phyloP scores from a whole-genome alignment of 768 basidiomycete genomes.

The Dendrothele bispora region DNA sequence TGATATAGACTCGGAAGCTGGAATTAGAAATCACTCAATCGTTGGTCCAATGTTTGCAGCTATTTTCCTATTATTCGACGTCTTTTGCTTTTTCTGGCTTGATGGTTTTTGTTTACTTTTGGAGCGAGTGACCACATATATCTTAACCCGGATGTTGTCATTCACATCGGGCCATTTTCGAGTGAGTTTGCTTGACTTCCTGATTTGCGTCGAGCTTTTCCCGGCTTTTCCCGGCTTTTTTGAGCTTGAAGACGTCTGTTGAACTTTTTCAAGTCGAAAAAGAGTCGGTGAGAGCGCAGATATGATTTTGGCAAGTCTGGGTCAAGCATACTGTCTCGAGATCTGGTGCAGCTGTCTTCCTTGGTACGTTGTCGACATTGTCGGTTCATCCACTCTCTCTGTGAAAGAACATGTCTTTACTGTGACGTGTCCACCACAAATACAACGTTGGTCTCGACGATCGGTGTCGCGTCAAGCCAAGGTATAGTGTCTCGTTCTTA shows the following conservation, averaged over 20 bases:
- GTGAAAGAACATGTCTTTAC: too few species aligned
- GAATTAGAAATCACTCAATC: too few species aligned
- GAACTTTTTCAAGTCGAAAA: conserved; percentile 95
- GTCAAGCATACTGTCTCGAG: conserved; percentile 96
- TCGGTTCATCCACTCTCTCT: too few species aligned
- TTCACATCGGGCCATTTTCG: conserved; percentile 98
- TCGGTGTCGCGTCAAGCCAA: too few species aligned
- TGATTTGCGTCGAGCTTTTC: conserved; percentile 94
- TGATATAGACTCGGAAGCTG: too few species aligned
- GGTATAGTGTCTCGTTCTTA: too few species aligned
- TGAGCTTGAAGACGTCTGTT: conserved; percentile 99
- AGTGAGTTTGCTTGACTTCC: conserved; percentile 98
- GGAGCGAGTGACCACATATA: conserved; percentile 98
- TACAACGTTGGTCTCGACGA: too few species aligned
- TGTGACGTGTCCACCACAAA: too few species aligned
- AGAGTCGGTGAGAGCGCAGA: conserved; percentile 99
- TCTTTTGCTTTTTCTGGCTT: conserved; percentile 88
- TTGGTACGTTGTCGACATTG: conserved; percentile 99
- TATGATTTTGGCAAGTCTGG: conserved; percentile 92
- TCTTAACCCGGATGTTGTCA: conserved; percentile 89
- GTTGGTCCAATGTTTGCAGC: too few species aligned
- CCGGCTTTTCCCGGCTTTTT: conserved; percentile 97
- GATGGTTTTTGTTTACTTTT: conserved; percentile 97
- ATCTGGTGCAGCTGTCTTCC: conserved; percentile 93
- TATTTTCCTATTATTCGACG: conserved; percentile 96